A percentile compares a stretch with the other conserved stretches of the same genome.
phyloP scores from a whole-genome alignment of 176 grass and related monocot genomes.

The Carex scoparia region DNA sequence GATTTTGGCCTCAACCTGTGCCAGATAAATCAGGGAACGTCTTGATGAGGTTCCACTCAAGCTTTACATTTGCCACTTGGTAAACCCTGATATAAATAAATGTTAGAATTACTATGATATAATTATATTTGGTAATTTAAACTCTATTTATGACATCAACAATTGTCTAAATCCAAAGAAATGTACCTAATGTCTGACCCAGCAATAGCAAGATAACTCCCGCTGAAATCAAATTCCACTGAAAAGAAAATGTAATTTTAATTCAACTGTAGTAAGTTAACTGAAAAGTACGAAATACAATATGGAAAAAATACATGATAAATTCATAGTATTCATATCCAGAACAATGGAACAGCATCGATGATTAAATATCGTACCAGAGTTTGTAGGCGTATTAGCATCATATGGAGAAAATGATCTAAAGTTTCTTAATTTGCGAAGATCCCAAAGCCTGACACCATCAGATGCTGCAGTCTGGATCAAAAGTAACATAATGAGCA shows the following conservation, averaged over 20 bases:
- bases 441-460: constrained; percentile 99
- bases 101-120: background rate
- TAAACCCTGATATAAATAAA: constrained; percentile 61
- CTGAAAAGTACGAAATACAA: background rate
- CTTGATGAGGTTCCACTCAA: constrained; percentile 96
- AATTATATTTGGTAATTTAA: background rate
- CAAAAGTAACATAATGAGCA: constrained; percentile 5
- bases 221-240: constrained; percentile 98
- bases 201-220: constrained; percentile 87
- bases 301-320: background rate
- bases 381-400: constrained; percentile 79
- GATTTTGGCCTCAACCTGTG: constrained; percentile 44
- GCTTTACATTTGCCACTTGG: constrained; percentile 94
- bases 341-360: background rate
- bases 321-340: background rate
- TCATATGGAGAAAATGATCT: constrained; percentile 94
- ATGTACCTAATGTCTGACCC: constrained; percentile 84
- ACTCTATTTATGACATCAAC: background rate
- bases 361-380: constrained; percentile 43
- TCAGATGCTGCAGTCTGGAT: constrained; percentile 85
- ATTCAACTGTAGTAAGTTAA: background rate
- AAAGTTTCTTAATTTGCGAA: constrained; percentile 95
- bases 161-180: background rate
- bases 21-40: constrained; percentile 92
- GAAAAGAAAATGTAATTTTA: constrained; percentile 27